A percentile compares a stretch with the other conserved stretches of the same genome.
Conservation (phyloP, 768 basidiomycete genomes). For the Guyanaporus albipodus region DNA sequence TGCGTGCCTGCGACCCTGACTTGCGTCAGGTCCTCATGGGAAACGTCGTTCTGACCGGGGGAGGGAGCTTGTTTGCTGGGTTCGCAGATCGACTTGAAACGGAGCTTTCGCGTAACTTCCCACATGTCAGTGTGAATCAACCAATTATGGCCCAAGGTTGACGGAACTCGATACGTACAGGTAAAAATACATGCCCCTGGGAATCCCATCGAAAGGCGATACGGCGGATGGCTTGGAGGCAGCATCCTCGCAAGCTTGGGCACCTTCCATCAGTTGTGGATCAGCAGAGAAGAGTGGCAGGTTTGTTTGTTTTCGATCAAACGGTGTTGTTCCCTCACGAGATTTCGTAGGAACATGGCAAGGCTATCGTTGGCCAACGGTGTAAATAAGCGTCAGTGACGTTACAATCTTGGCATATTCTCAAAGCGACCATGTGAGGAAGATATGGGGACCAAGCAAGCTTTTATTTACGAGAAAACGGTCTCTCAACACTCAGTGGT, state of each 20-base stretch:
- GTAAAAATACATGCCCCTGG: slow-evolving; percentile 92
- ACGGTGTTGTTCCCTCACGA: neutral
- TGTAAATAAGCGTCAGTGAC: slow-evolving; percentile 66
- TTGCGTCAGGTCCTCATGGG: slow-evolving; percentile 84
- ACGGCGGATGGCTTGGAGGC: slow-evolving; percentile 94
- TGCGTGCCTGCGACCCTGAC: slow-evolving; percentile 87
- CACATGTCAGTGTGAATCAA: slow-evolving; percentile 56
- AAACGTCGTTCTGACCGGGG: slow-evolving; percentile 95
- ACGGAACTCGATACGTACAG: slow-evolving; percentile 38
- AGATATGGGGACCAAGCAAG: no score
- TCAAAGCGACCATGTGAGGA: no score
- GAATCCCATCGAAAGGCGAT: slow-evolving; percentile 83
- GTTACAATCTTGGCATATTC: no score
- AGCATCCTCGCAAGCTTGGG: slow-evolving; percentile 93
- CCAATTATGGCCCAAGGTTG: neutral
- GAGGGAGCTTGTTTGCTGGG: slow-evolving; percentile 82
- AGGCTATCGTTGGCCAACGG: slow-evolving; percentile 75
- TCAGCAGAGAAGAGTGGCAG: slow-evolving; percentile 91
- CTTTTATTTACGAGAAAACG: no score
- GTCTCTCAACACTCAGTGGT: neutral
- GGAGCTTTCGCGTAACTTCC: slow-evolving; percentile 72
- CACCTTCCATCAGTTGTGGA: slow-evolving; percentile 97
- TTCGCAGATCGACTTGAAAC: slow-evolving; percentile 76
- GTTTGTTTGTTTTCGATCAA: slow-evolving; percentile 38
- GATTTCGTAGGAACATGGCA: slow-evolving; percentile 67